Conservation (phyloP, 345 rosid species). For the Iberis pinnata region DNA sequence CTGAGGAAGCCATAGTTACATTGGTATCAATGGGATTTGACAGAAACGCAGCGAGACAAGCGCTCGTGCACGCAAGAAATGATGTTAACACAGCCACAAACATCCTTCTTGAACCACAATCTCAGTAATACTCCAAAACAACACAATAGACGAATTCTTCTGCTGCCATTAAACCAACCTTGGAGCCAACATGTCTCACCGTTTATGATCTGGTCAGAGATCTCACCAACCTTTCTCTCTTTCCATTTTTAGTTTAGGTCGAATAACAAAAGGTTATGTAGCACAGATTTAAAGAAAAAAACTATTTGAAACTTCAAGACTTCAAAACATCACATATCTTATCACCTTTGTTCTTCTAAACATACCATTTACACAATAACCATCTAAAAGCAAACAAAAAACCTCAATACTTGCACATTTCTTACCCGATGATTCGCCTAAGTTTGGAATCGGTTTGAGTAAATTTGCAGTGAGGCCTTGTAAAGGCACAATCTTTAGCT, state of each 20-base stretch:
- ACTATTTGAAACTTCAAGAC: neutral
- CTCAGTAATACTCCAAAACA: constrained; percentile 32
- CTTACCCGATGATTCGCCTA: neutral
- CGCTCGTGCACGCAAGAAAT: constrained; percentile 68
- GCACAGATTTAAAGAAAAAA: constrained; percentile 2
- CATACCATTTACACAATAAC: constrained; percentile 14
- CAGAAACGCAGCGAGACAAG: constrained; percentile 71
- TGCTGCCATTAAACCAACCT: constrained; percentile 10
- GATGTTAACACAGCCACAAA: constrained; percentile 81
- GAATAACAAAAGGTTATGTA: constrained; percentile 23
- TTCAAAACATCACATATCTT: neutral
- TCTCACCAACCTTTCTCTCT: too few species aligned
- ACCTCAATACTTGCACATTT: too few species aligned
- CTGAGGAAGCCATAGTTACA: constrained; percentile 58
- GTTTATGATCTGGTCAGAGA: too few species aligned
- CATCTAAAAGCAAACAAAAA: neutral
- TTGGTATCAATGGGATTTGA: constrained; percentile 91
- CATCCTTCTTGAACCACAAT: constrained; percentile 82
- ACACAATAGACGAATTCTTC: constrained; percentile 12
- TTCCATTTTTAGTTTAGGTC: constrained; percentile 11
- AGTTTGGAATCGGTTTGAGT: neutral
- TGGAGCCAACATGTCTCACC: constrained; percentile 4
- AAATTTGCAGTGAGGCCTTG: neutral
- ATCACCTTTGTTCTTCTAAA: neutral
- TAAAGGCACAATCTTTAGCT: constrained; percentile 27